Percentiles rank a stretch among this genome's conserved stretches.
Evolutionary conservation across 768 basidiomycete species (phyloP).

Genomic region (Rhizopogon roseolus): DNA sequence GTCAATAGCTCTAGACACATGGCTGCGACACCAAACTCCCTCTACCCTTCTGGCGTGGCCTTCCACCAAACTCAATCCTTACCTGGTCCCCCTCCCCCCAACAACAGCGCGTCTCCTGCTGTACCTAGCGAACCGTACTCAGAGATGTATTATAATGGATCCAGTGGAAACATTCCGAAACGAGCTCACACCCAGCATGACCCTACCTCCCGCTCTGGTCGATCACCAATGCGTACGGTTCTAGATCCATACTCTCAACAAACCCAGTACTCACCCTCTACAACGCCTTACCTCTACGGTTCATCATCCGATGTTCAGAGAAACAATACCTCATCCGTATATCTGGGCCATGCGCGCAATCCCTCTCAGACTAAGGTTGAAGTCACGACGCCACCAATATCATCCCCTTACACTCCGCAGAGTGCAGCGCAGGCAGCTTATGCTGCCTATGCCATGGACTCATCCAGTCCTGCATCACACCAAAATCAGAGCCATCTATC

Average conservation of each 20-base stretch:
- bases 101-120: constrained; percentile 30
- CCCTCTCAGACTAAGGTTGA: constrained; percentile 57
- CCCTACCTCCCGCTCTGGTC: constrained; percentile 41
- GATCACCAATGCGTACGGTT: constrained; percentile 62
- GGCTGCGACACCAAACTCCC: constrained; percentile 33
- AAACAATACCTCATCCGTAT: constrained; percentile 35
- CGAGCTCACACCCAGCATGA: constrained; percentile 53
- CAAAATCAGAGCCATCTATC: constrained; percentile 49
- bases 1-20: constrained; percentile 17
- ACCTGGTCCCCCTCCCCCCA: constrained; percentile 25
- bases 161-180: constrained; percentile 46
- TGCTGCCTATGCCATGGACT: constrained; percentile 57
- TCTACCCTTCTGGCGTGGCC: constrained; percentile 53
- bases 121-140: constrained; percentile 40
- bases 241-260: constrained; percentile 74
- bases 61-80: constrained; percentile 50
- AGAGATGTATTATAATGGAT: constrained; percentile 60
- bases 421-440: constrained; percentile 37
- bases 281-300: constrained; percentile 42
- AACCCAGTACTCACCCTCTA: constrained; percentile 52
- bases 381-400: constrained; percentile 39
- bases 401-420: constrained; percentile 56
- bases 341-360: constrained; percentile 52
- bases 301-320: constrained; percentile 33
- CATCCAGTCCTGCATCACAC: constrained; percentile 56